Base-by-base conservation (phyloP, 306 rosid species). In the Dicorynia guianensis region DNA sequence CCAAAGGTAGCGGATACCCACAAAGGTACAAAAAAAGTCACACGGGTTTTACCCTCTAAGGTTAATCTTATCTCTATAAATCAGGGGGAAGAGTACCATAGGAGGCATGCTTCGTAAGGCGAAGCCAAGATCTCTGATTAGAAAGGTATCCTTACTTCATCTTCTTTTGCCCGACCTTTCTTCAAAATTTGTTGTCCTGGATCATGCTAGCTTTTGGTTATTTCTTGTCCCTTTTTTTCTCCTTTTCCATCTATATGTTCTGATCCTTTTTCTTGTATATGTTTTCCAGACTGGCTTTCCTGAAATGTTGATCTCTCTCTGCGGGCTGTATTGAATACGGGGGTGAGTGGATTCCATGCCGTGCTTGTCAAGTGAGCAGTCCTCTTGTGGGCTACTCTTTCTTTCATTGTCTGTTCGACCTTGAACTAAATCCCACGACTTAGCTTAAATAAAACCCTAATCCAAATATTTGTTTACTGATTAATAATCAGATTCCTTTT, bases 371-470 rank as follows among this genome's bases (percentile, higher is more conserved):
- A 67, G 57, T 67, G 44, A 67, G 30, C 30, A 47, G 72, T 67
- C 10, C 33, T 46, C 58, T 67, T 65, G 71, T 44, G 19, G 71
- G 20, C 12, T 65, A 10, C 6, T 12, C 71, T 46, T 65, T 44
- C 71, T 12, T 65, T 65, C 71, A 54, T 65, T 44, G 71, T 65
- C 71, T 65, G 71, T 65, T 63, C 69, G 69, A 40, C 69, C 69
- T 63, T 63, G 69, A 63, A 63, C 18, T 10, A 1, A 25, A 25
- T 25, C 30, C 30, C 1, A 25, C 30, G 30, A 25, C 30, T 25
- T 25, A 25, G 2, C 2, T 25, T 2, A 25, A 25, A 25, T 25
- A 25, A 25, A 1, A 25, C 30, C 2, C 30, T 25, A 25, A 25
- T 25, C 30, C 2, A 25, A 25, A 1, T 25, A n/a, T n/a, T 25